phyloP scores from a whole-genome alignment of 148 eudicot species.

The Tetragonia tetragonoides region DNA sequence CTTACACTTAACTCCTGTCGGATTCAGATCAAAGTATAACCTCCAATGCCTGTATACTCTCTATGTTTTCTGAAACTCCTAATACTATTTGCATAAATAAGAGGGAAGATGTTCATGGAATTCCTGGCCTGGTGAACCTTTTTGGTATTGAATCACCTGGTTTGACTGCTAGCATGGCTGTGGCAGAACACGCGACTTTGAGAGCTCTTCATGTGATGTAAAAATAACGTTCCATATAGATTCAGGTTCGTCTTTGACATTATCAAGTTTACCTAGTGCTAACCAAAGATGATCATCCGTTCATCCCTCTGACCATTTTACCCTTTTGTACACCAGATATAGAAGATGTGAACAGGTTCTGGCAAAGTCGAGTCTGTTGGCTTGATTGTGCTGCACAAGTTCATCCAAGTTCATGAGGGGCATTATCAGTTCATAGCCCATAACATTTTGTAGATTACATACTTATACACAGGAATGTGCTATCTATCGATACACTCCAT shows the following conservation, averaged over 20 bases:
- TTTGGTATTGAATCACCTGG: conserved; percentile 97
- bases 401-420: not conserved
- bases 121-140: conserved; percentile 72
- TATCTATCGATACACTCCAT: not conserved
- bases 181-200: conserved; percentile 60
- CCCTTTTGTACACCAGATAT: not conserved
- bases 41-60: not conserved
- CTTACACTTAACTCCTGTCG: not conserved
- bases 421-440: not conserved
- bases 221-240: not conserved
- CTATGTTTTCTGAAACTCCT: not conserved
- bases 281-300: not conserved
- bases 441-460: not conserved
- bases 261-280: not conserved
- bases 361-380: not conserved
- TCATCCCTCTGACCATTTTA: not conserved
- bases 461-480: not conserved
- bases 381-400: not conserved
- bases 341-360: not conserved
- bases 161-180: conserved; percentile 82
- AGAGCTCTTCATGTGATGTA: conserved; percentile 29
- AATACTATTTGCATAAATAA: conserved; percentile 23
- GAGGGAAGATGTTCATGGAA: conserved; percentile 73
- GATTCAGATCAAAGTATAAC: not conserved
- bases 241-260: not conserved